Conservation (phyloP, 1,139 yeast species). For the Starmera stellimalicola region DNA sequence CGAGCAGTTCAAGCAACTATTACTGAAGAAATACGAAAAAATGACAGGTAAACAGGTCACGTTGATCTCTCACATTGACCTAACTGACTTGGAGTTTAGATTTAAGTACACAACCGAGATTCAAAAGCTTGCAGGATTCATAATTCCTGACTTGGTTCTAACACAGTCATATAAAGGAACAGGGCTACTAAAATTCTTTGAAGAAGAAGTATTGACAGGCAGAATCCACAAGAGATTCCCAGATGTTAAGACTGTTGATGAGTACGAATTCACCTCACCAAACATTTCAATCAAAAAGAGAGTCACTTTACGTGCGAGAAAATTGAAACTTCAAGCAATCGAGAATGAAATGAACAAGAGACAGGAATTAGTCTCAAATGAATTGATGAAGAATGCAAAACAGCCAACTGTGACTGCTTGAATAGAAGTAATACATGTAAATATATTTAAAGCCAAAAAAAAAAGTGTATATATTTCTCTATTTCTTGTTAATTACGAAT, state of each 20-base stretch:
- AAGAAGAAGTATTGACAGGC: slow-evolving; percentile 34
- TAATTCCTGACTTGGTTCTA: slow-evolving; percentile 56
- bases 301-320: slow-evolving; percentile 30
- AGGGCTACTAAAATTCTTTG: slow-evolving; percentile 36
- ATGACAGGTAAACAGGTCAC: slow-evolving; percentile 6
- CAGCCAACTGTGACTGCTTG: slow-evolving; percentile 25
- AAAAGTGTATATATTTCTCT: not conserved
- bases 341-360: slow-evolving; percentile 20
- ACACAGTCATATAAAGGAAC: slow-evolving; percentile 39
- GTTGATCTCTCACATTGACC: slow-evolving; percentile 12
- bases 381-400: slow-evolving; percentile 33
- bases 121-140: slow-evolving; percentile 51
- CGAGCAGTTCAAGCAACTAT: slow-evolving; percentile 18
- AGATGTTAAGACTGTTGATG: slow-evolving; percentile 58
- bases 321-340: slow-evolving; percentile 31
- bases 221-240: slow-evolving; percentile 62
- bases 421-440: slow-evolving; percentile 17
- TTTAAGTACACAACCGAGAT: slow-evolving; percentile 49
- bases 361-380: slow-evolving; percentile 4
- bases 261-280: slow-evolving; percentile 34
- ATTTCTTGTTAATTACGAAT: slow-evolving; percentile 10
- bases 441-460: not conserved
- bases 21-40: slow-evolving; percentile 19
- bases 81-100: slow-evolving; percentile 45
- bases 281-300: slow-evolving; percentile 38